phyloP scores from a whole-genome alignment of 495 filamentous ascomycete species.

The Cercophora sp. region DNA sequence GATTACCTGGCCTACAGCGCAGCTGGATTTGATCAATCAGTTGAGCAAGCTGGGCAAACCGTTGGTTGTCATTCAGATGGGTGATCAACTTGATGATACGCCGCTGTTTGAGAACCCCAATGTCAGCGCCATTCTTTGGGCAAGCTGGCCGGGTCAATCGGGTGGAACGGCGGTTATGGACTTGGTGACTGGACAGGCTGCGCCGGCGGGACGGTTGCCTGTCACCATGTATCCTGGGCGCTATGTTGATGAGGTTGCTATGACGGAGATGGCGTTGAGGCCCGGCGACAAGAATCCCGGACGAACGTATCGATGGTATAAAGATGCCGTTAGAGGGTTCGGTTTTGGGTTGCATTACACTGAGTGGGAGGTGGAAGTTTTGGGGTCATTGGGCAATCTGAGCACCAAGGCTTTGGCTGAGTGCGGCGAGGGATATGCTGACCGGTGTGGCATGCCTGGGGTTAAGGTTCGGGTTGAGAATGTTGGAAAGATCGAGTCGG shows the following conservation, averaged over 20 bases:
- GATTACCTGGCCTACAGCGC: constrained; percentile 38
- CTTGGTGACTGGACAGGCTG: constrained; percentile 46
- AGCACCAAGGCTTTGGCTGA: constrained; percentile 21
- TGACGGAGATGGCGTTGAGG: constrained; percentile 43
- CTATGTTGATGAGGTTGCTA: constrained; percentile 36
- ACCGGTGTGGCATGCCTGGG: constrained; percentile 43
- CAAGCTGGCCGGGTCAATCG: constrained; percentile 54
- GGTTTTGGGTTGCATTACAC: constrained; percentile 49
- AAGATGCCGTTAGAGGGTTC: constrained; percentile 36
- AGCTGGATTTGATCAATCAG: constrained; percentile 35
- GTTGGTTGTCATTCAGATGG: constrained; percentile 38
- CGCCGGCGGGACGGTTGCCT: constrained; percentile 57
- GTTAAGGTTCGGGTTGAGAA: constrained; percentile 41
- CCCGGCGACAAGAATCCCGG: constrained; percentile 31
- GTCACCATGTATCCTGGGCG: constrained; percentile 49
- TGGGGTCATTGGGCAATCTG: constrained; percentile 7
- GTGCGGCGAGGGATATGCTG: constrained; percentile 18
- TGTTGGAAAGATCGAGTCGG: constrained; percentile 47
- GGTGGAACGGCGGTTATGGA: constrained; percentile 50
- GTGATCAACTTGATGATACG: constrained; percentile 54
- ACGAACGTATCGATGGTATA: constrained; percentile 45
- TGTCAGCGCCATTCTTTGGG: constrained; percentile 50
- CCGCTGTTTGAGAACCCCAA: constrained; percentile 45
- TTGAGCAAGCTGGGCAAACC: constrained; percentile 34
- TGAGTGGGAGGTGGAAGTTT: constrained; percentile 41